phyloP scores from a whole-genome alignment of 2,329 filamentous ascomycete genomes.

The Aspergillus sojae region DNA sequence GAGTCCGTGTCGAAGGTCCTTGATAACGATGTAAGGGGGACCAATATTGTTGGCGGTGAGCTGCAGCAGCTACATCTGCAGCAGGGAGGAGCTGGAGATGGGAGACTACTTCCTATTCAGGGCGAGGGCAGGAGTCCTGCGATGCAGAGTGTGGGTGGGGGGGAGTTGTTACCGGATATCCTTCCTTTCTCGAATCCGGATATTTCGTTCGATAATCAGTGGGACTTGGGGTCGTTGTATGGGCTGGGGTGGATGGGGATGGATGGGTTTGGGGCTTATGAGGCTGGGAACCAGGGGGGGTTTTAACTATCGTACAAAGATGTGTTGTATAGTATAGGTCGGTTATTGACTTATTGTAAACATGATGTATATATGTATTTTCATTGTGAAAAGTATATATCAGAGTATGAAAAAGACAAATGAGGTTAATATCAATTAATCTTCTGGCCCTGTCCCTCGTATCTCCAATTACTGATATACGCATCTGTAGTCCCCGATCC shows the following conservation, averaged over 20 bases:
- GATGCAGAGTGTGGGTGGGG: neutral
- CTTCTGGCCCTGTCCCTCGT: slow-evolving; percentile 1
- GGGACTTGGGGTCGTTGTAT: slow-evolving; percentile 15
- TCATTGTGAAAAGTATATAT: neutral
- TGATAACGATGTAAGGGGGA: neutral
- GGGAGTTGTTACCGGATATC: slow-evolving; percentile 12
- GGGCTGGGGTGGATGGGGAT: slow-evolving; percentile 17
- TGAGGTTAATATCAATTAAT: neutral
- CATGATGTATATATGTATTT: neutral
- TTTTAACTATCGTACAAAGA: neutral
- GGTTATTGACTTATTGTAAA: neutral
- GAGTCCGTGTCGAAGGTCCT: slow-evolving; percentile 21
- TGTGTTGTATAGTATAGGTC: neutral
- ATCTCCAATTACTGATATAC: slow-evolving; percentile 10
- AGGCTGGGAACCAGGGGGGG: neutral
- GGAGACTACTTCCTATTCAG: neutral
- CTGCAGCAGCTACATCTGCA: neutral
- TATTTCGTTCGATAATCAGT: slow-evolving; percentile 18
- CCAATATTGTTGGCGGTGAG: neutral
- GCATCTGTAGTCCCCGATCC: neutral
- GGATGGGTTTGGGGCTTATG: slow-evolving; percentile 4
- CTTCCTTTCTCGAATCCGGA: slow-evolving; percentile 18
- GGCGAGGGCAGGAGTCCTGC: neutral
- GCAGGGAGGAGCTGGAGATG: neutral
- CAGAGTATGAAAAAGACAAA: neutral